These are phyloP conservation scores for Crinitomyces ghanaensis DNA, from an alignment of 805 yeast genomes.

Conservation along the genomic window DNA sequence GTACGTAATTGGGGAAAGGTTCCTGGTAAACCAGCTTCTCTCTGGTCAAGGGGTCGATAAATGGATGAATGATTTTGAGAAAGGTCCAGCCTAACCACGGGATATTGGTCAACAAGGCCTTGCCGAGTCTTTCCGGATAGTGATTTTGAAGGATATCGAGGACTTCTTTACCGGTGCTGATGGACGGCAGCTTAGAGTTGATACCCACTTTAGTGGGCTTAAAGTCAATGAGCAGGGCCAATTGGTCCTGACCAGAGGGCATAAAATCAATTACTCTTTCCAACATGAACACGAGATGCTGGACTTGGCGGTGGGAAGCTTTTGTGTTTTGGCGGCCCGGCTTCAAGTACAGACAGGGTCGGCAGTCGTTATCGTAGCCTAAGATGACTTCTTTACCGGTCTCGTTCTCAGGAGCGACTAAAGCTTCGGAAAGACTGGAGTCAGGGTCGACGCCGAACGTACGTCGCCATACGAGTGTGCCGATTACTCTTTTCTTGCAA, in stretches of 20 bases:
- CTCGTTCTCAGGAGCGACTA: slow-evolving; percentile 53
- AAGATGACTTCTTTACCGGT: slow-evolving; percentile 88
- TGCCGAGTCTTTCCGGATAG: slow-evolving; percentile 94
- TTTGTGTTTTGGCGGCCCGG: slow-evolving; percentile 96
- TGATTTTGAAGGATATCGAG: slow-evolving; percentile 90
- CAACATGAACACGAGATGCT: slow-evolving; percentile 83
- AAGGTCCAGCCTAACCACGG: slow-evolving; percentile 94
- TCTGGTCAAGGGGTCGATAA: slow-evolving; percentile 89
- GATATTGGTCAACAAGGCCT: slow-evolving; percentile 81
- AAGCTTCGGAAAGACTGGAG: slow-evolving; percentile 23
- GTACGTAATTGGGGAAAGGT: slow-evolving; percentile 76
- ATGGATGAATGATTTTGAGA: slow-evolving; percentile 82
- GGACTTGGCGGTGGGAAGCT: slow-evolving; percentile 83
- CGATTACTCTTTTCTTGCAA: slow-evolving; percentile 62
- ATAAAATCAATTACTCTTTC: slow-evolving; percentile 88
- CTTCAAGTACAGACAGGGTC: slow-evolving; percentile 87
- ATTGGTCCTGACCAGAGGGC: slow-evolving; percentile 94
- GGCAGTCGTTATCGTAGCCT: slow-evolving; percentile 79
- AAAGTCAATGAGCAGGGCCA: slow-evolving; percentile 86
- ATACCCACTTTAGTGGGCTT: slow-evolving; percentile 53
- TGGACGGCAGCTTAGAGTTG: slow-evolving; percentile 72
- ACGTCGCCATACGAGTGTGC: slow-evolving; percentile 85
- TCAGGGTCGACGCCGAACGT: slow-evolving; percentile 64
- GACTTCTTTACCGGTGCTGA: slow-evolving; percentile 82
- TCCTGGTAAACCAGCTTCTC: slow-evolving; percentile 88